Evolutionary conservation across 2,329 filamentous ascomycete species (phyloP), one percentile per base, ranked within the genome.

Genomic region (Nemania sp.): DNA sequence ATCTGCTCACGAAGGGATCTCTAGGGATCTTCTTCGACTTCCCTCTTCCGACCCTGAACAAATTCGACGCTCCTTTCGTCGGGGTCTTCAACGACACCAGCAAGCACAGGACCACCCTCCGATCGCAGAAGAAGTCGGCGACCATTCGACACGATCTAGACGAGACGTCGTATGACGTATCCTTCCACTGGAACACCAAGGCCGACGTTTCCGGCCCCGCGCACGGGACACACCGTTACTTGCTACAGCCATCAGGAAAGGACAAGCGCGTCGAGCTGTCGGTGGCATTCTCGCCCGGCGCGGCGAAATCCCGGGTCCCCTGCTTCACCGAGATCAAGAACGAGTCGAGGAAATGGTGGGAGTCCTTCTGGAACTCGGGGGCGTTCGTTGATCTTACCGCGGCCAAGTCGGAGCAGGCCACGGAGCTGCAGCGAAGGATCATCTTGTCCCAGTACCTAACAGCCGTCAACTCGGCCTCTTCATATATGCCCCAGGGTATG

Each of bases 51-150:
- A 79, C 76, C 15, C 69, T 70, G 25, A 80, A 81, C 64, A 83
- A 84, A 64, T 84, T 84, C 57, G 81, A 84, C 39, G 80, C 80
- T 1, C 81, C 82, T 1, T 84, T 80, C 61, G 81, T 85, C 1
- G 82, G 82, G 1, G 69, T 81, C 4, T 83, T 79, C 71, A 81
- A 83, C 66, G 77, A 76, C 5, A 79, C 80, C 0, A 69, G 70
- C 5, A 76, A 76, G 13, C 80, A 83, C 63, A 75, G 68, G 2
- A 83, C 81, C 0, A 68, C 59, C 0, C 64, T 82, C 1, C 61
- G 66, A 11, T 61, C 57, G 3, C 70, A 67, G 12, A 54, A 65
- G 0, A 67, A 67, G 20, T 68, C 69, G 15, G 79, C 78, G 18
- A 72, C 62, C 2, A 80, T 83, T 50, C 72, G 69, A 37, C 80